These are phyloP conservation scores for Cardiospermum halicacabum DNA, from an alignment of 345 rosid species.

Conservation along the genomic window DNA sequence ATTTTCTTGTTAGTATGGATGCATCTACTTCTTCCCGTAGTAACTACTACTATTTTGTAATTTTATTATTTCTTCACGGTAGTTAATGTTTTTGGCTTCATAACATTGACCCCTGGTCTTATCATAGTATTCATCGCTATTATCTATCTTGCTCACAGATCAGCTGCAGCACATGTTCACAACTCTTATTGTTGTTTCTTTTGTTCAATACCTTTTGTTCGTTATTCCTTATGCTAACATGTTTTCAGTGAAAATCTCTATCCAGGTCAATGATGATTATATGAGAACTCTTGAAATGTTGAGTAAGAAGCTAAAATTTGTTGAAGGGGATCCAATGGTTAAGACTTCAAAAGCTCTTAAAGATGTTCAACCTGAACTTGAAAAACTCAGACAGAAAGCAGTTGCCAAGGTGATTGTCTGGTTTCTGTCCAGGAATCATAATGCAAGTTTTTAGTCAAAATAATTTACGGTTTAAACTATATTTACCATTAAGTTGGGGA, in stretches of 20 bases:
- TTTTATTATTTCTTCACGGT: background rate
- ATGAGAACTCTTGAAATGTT: constrained; percentile 83
- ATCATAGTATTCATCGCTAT: background rate
- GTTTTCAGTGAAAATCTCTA: constrained; percentile 19
- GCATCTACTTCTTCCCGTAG: background rate
- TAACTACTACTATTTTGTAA: background rate
- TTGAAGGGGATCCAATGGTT: constrained; percentile 68
- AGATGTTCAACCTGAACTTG: constrained; percentile 98
- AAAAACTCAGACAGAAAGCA: constrained; percentile 92
- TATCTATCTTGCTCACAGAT: background rate
- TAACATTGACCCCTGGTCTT: background rate
- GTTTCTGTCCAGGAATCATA: background rate
- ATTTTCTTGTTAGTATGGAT: constrained; percentile 24
- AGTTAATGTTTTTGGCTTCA: background rate
- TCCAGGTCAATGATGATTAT: constrained; percentile 91
- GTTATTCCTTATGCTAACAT: constrained; percentile 14
- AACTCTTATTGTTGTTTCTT: constrained; percentile 1
- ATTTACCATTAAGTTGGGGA: background rate
- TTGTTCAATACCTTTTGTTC: background rate
- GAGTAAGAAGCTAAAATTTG: constrained; percentile 88
- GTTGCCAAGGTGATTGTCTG: constrained; percentile 67
- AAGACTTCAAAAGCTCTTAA: constrained; percentile 84
- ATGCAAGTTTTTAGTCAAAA: background rate
- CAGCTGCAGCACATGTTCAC: background rate
- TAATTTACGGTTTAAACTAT: background rate